A percentile compares a stretch with the other conserved stretches of the same genome.
Conservation (phyloP, 1,284 basidiomycete genomes). For the Lentinula novae-zelandiae region DNA sequence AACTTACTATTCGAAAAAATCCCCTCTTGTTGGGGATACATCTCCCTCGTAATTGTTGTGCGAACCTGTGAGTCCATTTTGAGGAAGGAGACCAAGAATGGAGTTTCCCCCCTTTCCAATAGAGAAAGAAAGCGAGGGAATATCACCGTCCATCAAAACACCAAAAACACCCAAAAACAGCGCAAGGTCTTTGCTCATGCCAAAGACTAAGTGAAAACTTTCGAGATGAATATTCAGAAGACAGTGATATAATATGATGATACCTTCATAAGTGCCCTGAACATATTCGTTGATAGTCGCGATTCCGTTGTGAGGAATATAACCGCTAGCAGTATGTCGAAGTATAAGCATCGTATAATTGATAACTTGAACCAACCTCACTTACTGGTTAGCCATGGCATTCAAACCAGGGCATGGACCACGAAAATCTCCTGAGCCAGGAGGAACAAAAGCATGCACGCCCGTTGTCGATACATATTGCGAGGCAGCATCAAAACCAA, state of each 20-base stretch:
- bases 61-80: neutral
- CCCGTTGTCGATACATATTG: neutral
- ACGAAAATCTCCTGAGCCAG: neutral
- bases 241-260: neutral
- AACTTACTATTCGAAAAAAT: neutral
- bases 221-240: neutral
- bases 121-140: neutral
- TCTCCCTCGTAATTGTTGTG: neutral
- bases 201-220: neutral
- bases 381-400: neutral
- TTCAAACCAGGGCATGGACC: slow-evolving; percentile 6
- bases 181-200: neutral
- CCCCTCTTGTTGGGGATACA: neutral
- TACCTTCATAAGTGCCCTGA: neutral
- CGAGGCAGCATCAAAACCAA: neutral
- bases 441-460: neutral
- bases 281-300: neutral
- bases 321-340: neutral
- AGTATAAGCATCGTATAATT: neutral
- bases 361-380: too few species aligned
- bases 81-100: neutral
- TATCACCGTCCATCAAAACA: neutral
- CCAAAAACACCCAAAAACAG: neutral
- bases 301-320: neutral
- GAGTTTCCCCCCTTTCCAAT: neutral